These are phyloP conservation scores for Hypoxylon lenormandii DNA, from an alignment of 495 filamentous ascomycete genomes.

Conservation along the genomic window DNA sequence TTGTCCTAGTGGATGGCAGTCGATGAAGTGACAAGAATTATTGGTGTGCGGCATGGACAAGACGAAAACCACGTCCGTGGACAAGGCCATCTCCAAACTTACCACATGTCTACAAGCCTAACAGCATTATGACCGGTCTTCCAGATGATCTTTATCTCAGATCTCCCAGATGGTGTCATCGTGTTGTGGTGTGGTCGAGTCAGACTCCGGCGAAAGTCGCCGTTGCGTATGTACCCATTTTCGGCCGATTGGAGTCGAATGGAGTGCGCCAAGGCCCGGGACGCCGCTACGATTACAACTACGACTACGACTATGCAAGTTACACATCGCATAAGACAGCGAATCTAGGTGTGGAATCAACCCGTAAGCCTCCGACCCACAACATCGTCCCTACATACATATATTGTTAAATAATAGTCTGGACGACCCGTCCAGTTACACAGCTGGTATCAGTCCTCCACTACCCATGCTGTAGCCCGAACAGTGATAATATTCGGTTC, in stretches of 20 bases:
- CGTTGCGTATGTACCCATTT: slow-evolving; percentile 40
- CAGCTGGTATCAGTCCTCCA: slow-evolving; percentile 12
- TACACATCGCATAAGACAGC: slow-evolving; percentile 23
- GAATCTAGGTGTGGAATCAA: slow-evolving; percentile 24
- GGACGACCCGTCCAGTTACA: slow-evolving; percentile 23
- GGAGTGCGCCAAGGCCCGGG: slow-evolving; percentile 39
- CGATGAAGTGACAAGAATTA: slow-evolving; percentile 11
- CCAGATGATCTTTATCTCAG: no score
- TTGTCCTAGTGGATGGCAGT: slow-evolving; percentile 31
- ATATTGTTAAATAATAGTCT: slow-evolving; percentile 20
- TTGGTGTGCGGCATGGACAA: slow-evolving; percentile 16
- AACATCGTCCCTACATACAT: slow-evolving; percentile 6
- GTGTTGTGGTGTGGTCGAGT: slow-evolving; percentile 4
- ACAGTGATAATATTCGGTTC: slow-evolving; percentile 28
- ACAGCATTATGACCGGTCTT: neutral
- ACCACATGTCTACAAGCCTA: slow-evolving; percentile 13
- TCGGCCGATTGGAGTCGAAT: slow-evolving; percentile 45
- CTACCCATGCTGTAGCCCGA: slow-evolving; percentile 18
- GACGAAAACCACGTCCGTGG: slow-evolving; percentile 1
- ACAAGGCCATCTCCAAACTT: slow-evolving; percentile 9
- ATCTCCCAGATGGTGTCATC: no score
- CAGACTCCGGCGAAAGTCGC: slow-evolving; percentile 32
- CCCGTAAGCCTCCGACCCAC: slow-evolving; percentile 32
- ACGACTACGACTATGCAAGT: slow-evolving; percentile 17
- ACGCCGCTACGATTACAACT: slow-evolving; percentile 17